phyloP scores from a whole-genome alignment of 2,329 filamentous ascomycete species.

The Pseudopithomyces maydicus region DNA sequence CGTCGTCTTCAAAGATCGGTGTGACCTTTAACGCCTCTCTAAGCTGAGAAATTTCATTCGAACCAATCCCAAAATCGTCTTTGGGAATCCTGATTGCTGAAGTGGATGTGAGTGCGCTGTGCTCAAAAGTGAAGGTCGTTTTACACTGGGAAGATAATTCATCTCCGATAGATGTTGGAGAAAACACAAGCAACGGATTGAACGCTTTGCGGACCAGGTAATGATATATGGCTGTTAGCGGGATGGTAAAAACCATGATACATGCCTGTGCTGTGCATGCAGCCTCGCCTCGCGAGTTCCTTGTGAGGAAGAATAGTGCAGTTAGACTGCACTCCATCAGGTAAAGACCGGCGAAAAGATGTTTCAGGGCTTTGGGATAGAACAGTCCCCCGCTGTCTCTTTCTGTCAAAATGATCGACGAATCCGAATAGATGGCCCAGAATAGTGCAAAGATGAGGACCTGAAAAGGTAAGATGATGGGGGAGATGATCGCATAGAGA shows the following conservation, averaged over 20 bases:
- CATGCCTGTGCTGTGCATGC: conserved; percentile 10
- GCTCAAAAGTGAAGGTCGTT: background rate
- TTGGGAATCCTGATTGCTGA: background rate
- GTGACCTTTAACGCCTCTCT: background rate
- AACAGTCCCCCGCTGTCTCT: conserved; percentile 9
- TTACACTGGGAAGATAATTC: background rate
- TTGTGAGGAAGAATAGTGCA: conserved; percentile 14
- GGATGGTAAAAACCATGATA: conserved; percentile 7
- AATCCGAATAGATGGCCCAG: conserved; percentile 14
- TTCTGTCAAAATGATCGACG: conserved; percentile 4
- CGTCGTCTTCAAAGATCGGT: background rate
- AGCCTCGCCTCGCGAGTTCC: conserved; percentile 9
- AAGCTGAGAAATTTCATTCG: background rate
- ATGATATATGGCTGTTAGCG: conserved; percentile 15
- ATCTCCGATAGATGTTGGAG: background rate
- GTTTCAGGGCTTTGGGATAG: conserved; percentile 16
- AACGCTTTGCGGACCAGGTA: conserved; percentile 11
- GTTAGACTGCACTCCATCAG: conserved; percentile 12
- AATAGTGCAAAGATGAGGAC: conserved; percentile 14
- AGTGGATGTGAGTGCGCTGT: background rate
- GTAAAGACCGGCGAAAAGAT: conserved; percentile 17
- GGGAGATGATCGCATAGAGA: conserved; percentile 19
- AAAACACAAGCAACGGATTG: conserved; percentile 12
- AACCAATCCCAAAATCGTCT: background rate
- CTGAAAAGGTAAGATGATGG: conserved; percentile 16